These are phyloP conservation scores for Diddensiella transvaalensis DNA, from an alignment of 805 yeast species.

Conservation along the genomic window DNA sequence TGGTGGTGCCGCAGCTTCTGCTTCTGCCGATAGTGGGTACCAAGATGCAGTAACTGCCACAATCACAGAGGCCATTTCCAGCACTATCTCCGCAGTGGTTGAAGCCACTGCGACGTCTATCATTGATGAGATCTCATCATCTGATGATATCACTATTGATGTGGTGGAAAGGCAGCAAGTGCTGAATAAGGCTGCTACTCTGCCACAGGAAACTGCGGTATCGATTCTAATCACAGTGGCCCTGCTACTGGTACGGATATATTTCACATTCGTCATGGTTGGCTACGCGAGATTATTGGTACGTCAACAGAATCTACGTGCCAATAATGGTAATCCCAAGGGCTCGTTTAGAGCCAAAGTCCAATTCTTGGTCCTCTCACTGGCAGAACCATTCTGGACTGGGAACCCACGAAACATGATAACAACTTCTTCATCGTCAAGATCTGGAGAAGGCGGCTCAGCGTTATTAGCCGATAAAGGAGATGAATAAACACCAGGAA, in stretches of 20 bases:
- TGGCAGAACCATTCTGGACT: constrained; percentile 34
- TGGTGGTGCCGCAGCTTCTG: constrained; percentile 1
- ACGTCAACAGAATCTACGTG: constrained; percentile 37
- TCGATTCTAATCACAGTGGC: constrained; percentile 49
- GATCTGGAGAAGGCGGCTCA: constrained; percentile 1
- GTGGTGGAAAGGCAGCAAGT: constrained; percentile 2
- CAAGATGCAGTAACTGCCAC: not conserved
- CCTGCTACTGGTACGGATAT: constrained; percentile 45
- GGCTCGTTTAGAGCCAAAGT: constrained; percentile 30
- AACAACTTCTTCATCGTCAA: not conserved
- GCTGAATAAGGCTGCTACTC: constrained; percentile 23
- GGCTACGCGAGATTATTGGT: constrained; percentile 55
- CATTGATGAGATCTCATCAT: constrained; percentile 1
- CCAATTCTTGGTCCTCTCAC: constrained; percentile 28
- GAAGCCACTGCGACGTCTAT: constrained; percentile 8
- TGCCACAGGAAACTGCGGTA: constrained; percentile 37
- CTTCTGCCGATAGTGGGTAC: not conserved
- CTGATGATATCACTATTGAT: constrained; percentile 3
- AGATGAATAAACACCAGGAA: not conserved
- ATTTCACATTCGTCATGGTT: constrained; percentile 51
- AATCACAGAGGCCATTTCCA: constrained; percentile 1
- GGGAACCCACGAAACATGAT: constrained; percentile 20
- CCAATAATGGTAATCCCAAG: constrained; percentile 34
- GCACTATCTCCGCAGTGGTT: constrained; percentile 1
- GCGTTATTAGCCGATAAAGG: not conserved